Evolutionary conservation across 106 monocot genomes (phyloP).

Genomic region (Narthecium ossifragum): DNA sequence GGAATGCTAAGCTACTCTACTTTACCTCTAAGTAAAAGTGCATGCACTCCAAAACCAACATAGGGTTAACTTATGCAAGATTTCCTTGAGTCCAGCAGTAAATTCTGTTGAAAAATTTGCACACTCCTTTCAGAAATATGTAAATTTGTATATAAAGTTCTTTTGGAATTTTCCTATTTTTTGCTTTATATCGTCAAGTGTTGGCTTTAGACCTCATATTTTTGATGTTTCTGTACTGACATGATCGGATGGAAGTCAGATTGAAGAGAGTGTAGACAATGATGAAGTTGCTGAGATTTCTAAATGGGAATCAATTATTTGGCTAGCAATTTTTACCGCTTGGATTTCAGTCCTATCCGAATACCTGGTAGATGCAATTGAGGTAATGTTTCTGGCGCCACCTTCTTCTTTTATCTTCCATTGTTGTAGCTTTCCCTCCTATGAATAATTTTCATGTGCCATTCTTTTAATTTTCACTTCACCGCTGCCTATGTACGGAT

Average conservation of each 20-base stretch:
- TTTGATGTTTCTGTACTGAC: background rate
- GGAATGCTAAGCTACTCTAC: no score
- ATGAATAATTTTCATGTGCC: no score
- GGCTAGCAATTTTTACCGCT: conserved; percentile 68
- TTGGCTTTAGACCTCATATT: background rate
- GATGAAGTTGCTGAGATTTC: conserved; percentile 50
- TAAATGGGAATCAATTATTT: conserved; percentile 67
- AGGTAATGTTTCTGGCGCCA: conserved; percentile 26
- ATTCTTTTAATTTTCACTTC: no score
- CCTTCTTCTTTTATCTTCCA: background rate
- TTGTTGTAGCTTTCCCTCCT: background rate
- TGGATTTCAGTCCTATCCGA: conserved; percentile 59
- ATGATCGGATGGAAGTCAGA: conserved; percentile 13
- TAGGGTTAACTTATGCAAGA: no score
- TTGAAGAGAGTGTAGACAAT: conserved; percentile 22
- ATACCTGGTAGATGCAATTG: conserved; percentile 63
- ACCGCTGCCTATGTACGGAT: no score
- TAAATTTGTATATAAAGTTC: no score
- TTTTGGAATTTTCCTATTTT: no score
- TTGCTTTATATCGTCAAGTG: background rate
- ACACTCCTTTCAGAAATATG: no score
- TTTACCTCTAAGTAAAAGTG: no score
- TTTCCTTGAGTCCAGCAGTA: no score
- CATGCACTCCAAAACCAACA: no score
- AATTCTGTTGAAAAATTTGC: no score